These are phyloP conservation scores for Botrytis paeoniae DNA, from an alignment of 2,329 filamentous ascomycete species.

Conservation along the genomic window DNA sequence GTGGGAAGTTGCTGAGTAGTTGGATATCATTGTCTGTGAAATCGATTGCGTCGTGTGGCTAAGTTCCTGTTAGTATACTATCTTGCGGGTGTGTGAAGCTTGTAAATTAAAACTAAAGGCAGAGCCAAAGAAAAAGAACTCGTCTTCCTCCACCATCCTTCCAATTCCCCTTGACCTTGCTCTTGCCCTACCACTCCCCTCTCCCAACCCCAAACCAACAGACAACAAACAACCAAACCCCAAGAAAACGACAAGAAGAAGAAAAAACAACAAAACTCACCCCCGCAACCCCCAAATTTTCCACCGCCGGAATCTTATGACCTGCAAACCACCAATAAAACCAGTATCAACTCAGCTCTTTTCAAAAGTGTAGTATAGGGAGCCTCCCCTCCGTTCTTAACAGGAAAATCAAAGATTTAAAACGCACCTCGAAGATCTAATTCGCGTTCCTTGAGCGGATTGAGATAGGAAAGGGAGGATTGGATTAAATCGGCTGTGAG, in stretches of 20 bases:
- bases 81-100: not conserved
- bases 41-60: slow-evolving; percentile 97
- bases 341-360: slow-evolving; percentile 80
- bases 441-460: slow-evolving; percentile 97
- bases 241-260: slow-evolving; percentile 5
- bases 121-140: not conserved
- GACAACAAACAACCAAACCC: not conserved
- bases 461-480: slow-evolving; percentile 94
- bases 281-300: slow-evolving; percentile 93
- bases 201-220: not conserved
- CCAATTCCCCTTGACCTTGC: slow-evolving; percentile 16
- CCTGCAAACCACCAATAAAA: slow-evolving; percentile 62
- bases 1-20: slow-evolving; percentile 84
- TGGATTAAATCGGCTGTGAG: slow-evolving; percentile 94
- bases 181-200: not conserved
- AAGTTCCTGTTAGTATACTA: slow-evolving; percentile 19
- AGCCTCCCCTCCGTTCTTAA: slow-evolving; percentile 72
- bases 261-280: slow-evolving; percentile 51
- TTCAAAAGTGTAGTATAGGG: slow-evolving; percentile 74
- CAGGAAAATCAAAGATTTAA: slow-evolving; percentile 46
- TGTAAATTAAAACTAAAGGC: too few species aligned
- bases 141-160: not conserved
- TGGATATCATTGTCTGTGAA: slow-evolving; percentile 98
- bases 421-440: slow-evolving; percentile 97
- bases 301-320: slow-evolving; percentile 95